These are phyloP conservation scores for Lipomyces yamanashiensis DNA, from an alignment of 805 yeast species.

Conservation along the genomic window DNA sequence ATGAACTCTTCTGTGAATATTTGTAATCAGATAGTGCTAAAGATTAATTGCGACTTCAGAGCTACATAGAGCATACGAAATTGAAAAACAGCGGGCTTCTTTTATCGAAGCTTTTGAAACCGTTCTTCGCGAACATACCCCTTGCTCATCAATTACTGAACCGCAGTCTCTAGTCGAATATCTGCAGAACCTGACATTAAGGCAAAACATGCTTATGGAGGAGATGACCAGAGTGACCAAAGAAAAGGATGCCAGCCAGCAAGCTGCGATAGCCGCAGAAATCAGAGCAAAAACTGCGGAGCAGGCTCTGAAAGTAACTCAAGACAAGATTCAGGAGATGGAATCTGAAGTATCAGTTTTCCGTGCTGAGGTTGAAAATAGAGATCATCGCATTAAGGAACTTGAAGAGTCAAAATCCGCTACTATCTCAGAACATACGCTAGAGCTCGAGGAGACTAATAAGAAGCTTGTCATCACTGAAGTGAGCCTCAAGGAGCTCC, in stretches of 20 bases:
- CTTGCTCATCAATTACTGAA: slow-evolving; percentile 75
- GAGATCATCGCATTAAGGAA: slow-evolving; percentile 14
- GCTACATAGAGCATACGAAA: slow-evolving; percentile 80
- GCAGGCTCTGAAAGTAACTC: neutral
- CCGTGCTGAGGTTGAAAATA: slow-evolving; percentile 16
- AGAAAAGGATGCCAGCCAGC: slow-evolving; percentile 30
- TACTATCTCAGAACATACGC: neutral
- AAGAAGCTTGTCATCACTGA: slow-evolving; percentile 6
- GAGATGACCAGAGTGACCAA: slow-evolving; percentile 61
- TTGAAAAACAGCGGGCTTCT: slow-evolving; percentile 70
- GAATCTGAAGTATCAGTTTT: slow-evolving; percentile 12
- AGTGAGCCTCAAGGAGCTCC: slow-evolving; percentile 1
- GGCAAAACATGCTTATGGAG: slow-evolving; percentile 61
- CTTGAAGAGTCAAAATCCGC: neutral
- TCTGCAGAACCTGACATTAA: slow-evolving; percentile 63
- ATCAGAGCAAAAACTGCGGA: neutral
- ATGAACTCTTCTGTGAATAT: slow-evolving; percentile 4
- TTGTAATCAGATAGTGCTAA: neutral
- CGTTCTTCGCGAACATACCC: slow-evolving; percentile 77
- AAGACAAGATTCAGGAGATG: slow-evolving; percentile 2
- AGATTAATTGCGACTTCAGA: slow-evolving; percentile 13
- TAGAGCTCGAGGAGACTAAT: slow-evolving; percentile 7
- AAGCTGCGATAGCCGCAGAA: neutral
- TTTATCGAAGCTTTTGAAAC: slow-evolving; percentile 67
- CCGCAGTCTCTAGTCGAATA: slow-evolving; percentile 71